Evolutionary conservation across 2,329 filamentous ascomycete genomes (phyloP).

Genomic region (Colletotrichum trifolii): DNA sequence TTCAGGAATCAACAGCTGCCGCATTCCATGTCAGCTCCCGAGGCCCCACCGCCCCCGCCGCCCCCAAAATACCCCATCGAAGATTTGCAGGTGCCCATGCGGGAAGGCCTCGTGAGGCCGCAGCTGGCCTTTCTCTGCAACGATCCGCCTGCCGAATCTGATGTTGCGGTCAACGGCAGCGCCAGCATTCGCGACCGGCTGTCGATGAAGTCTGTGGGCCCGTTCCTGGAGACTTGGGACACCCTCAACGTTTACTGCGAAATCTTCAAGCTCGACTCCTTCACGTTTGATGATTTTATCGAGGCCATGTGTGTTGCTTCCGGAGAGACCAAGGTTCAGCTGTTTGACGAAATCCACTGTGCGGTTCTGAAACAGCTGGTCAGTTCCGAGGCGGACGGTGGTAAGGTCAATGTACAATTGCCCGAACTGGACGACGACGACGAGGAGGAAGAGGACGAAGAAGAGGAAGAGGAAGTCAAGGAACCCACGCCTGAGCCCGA

Average conservation of each 20-base stretch:
- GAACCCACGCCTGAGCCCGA: slow-evolving; percentile 77
- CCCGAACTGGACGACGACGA: slow-evolving; percentile 80
- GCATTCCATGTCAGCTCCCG: slow-evolving; percentile 48
- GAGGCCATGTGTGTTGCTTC: slow-evolving; percentile 85
- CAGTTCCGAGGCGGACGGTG: slow-evolving; percentile 77
- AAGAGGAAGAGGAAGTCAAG: slow-evolving; percentile 66
- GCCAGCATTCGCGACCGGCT: slow-evolving; percentile 69
- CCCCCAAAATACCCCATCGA: slow-evolving; percentile 95
- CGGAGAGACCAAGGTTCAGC: slow-evolving; percentile 79
- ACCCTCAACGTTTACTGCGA: slow-evolving; percentile 98
- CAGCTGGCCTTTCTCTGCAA: slow-evolving; percentile 80
- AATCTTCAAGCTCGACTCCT: slow-evolving; percentile 92
- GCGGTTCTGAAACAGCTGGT: slow-evolving; percentile 89
- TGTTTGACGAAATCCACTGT: slow-evolving; percentile 93
- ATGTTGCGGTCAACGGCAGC: slow-evolving; percentile 42
- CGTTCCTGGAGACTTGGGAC: slow-evolving; percentile 92
- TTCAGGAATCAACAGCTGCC: slow-evolving; percentile 57
- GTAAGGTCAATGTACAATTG: slow-evolving; percentile 81
- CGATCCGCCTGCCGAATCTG: slow-evolving; percentile 65
- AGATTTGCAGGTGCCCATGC: slow-evolving; percentile 83
- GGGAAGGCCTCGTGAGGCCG: slow-evolving; percentile 75
- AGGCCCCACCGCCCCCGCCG: slow-evolving; percentile 74
- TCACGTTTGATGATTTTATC: slow-evolving; percentile 96
- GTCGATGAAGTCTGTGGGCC: slow-evolving; percentile 85
- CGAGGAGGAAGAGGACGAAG: slow-evolving; percentile 73